Evolutionary conservation across 805 yeast genomes (phyloP).

Genomic region (Wickerhamomyces alni): DNA sequence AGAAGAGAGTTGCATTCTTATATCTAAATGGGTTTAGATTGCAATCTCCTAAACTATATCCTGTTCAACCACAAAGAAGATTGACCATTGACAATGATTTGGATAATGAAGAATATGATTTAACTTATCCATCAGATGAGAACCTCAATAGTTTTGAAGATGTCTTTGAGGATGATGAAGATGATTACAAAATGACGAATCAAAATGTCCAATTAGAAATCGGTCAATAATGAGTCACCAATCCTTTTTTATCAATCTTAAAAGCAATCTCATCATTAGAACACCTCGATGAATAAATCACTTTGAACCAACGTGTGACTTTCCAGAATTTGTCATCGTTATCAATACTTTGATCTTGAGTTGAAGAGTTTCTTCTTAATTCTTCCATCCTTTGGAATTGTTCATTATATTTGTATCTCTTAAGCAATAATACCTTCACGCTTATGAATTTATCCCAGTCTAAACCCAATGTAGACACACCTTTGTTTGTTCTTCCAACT

Average conservation of each 20-base stretch:
- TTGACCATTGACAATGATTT: conserved; percentile 32
- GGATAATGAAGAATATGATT: conserved; percentile 39
- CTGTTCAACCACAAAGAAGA: conserved; percentile 20
- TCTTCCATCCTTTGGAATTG: conserved; percentile 23
- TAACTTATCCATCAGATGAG: conserved; percentile 33
- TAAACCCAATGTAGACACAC: conserved; percentile 49
- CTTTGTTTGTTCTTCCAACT: conserved; percentile 3
- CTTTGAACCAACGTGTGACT: conserved; percentile 28
- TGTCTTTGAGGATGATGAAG: conserved; percentile 19
- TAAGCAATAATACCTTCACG: conserved; percentile 41
- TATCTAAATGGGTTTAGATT: conserved; percentile 55
- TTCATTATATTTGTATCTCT: conserved; percentile 32
- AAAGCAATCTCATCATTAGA: conserved; percentile 16
- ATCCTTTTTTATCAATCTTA: conserved; percentile 19
- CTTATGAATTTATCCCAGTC: conserved; percentile 48
- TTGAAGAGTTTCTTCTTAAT: conserved; percentile 3
- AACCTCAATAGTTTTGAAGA: conserved; percentile 7
- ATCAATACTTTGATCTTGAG: not conserved
- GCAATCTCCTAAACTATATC: conserved; percentile 32
- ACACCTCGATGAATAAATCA: conserved; percentile 33
- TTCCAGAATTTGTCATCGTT: conserved; percentile 14
- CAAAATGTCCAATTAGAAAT: not conserved
- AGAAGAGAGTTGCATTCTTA: conserved; percentile 85
- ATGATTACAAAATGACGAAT: conserved; percentile 7
- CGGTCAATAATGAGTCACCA: conserved; percentile 1